Conservation (phyloP, 495 filamentous ascomycete genomes). For the Stereocaulon alpinum region DNA sequence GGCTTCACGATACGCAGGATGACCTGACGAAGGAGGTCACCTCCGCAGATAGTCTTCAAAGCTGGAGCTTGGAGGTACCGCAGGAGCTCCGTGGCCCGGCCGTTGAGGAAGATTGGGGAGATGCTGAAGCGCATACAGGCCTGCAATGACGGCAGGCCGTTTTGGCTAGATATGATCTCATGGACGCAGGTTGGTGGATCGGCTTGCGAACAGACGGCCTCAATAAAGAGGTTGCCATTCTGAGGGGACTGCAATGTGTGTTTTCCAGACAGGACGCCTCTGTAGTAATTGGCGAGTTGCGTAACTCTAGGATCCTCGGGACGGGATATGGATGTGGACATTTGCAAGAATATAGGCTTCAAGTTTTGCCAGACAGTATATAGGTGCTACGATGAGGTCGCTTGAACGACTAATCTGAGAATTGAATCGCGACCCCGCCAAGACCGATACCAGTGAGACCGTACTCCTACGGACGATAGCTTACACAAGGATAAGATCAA, state of each 20-base stretch:
- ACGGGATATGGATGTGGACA: too few relatives aligned
- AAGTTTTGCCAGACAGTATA: too few relatives aligned
- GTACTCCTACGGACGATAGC: too few relatives aligned
- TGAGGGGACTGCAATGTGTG: constrained; percentile 22
- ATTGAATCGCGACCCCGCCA: too few relatives aligned
- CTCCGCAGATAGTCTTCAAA: constrained; percentile 45
- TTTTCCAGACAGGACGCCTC: constrained; percentile 27
- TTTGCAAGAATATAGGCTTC: too few relatives aligned
- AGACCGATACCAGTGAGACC: too few relatives aligned
- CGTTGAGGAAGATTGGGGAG: constrained; percentile 43
- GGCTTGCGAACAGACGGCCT: constrained; percentile 43
- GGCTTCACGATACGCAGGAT: constrained; percentile 45
- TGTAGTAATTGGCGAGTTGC: constrained; percentile 23
- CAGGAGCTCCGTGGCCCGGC: constrained; percentile 24
- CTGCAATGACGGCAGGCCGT: constrained; percentile 39
- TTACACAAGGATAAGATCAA: too few relatives aligned
- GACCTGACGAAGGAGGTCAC: constrained; percentile 44
- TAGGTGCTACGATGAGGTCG: too few relatives aligned
- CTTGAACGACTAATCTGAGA: too few relatives aligned
- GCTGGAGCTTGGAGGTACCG: constrained; percentile 22
- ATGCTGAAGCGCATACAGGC: constrained; percentile 39
- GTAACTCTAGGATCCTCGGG: background rate
- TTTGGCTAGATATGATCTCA: constrained; percentile 40
- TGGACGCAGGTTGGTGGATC: constrained; percentile 44
- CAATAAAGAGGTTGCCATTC: constrained; percentile 50